These are phyloP conservation scores for Phytophthora syringae DNA, from an alignment of 352 stramenopile species.

Conservation along the genomic window DNA sequence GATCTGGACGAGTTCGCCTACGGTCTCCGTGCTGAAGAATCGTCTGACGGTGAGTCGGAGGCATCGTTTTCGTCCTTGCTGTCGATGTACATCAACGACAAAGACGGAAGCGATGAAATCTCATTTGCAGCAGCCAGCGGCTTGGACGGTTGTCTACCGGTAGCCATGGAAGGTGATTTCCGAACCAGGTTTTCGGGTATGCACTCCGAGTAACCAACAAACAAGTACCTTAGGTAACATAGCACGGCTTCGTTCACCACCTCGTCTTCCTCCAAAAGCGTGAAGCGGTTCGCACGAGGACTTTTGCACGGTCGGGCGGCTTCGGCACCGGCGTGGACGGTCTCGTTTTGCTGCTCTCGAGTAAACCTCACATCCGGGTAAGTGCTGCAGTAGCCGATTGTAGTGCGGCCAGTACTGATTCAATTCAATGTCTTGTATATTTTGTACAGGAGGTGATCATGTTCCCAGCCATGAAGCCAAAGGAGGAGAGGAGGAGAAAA, in stretches of 20 bases:
- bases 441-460: constrained; percentile 96
- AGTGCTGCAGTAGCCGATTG: constrained; percentile 12
- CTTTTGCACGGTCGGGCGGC: constrained; percentile 97
- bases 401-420: background rate
- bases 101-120: constrained; percentile 25
- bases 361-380: constrained; percentile 97
- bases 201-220: background rate
- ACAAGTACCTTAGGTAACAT: too few species aligned
- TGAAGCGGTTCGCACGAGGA: too few species aligned
- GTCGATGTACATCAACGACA: background rate
- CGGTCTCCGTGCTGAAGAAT: too few species aligned
- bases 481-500: constrained; percentile 34
- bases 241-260: too few species aligned
- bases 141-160: constrained; percentile 17
- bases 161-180: constrained; percentile 20
- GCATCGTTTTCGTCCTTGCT: too few species aligned
- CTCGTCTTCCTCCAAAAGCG: too few species aligned
- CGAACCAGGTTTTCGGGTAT: constrained; percentile 5
- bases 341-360: constrained; percentile 98
- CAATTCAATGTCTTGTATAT: background rate
- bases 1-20: too few species aligned
- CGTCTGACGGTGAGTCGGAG: background rate
- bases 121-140: constrained; percentile 4
- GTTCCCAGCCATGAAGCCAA: constrained; percentile 99
- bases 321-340: constrained; percentile 98